phyloP scores from a whole-genome alignment of 2,329 filamentous ascomycete species.

The Aspergillus sergii region DNA sequence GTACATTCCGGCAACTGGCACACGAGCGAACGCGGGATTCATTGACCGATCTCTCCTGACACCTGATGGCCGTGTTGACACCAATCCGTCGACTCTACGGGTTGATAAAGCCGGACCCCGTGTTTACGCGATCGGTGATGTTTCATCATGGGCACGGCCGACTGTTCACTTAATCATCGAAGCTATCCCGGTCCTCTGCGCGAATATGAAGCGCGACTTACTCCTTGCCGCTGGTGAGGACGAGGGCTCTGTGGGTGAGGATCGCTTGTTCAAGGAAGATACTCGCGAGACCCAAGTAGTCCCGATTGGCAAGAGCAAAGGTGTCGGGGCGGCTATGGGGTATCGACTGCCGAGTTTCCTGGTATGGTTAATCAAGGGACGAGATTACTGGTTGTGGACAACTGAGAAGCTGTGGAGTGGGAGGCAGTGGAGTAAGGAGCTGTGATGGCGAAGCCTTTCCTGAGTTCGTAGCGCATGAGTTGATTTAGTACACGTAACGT shows the following conservation, averaged over 20 bases:
- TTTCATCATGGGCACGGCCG: slow-evolving; percentile 42
- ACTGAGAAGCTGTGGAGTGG: slow-evolving; percentile 54
- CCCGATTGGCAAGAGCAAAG: slow-evolving; percentile 49
- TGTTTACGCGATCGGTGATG: slow-evolving; percentile 54
- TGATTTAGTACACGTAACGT: background rate
- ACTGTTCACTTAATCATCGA: slow-evolving; percentile 48
- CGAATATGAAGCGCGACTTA: slow-evolving; percentile 54
- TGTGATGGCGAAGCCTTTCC: slow-evolving; percentile 25
- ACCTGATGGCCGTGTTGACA: slow-evolving; percentile 43
- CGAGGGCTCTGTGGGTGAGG: slow-evolving; percentile 19
- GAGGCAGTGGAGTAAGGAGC: slow-evolving; percentile 52
- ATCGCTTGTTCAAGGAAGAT: slow-evolving; percentile 48
- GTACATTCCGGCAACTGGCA: slow-evolving; percentile 53
- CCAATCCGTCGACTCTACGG: slow-evolving; percentile 42
- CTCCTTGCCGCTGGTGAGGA: slow-evolving; percentile 37
- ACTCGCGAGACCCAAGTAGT: slow-evolving; percentile 51
- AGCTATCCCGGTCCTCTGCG: slow-evolving; percentile 47
- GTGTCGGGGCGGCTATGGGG: slow-evolving; percentile 50
- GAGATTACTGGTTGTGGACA: slow-evolving; percentile 57
- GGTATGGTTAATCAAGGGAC: slow-evolving; percentile 55
- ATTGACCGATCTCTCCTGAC: slow-evolving; percentile 33
- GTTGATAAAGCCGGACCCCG: slow-evolving; percentile 39
- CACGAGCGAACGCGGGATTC: slow-evolving; percentile 47
- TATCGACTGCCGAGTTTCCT: slow-evolving; percentile 48
- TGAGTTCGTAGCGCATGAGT: background rate